These are phyloP conservation scores for Rhodotorula sp. DNA, from an alignment of 1,284 basidiomycete genomes.

Conservation along the genomic window DNA sequence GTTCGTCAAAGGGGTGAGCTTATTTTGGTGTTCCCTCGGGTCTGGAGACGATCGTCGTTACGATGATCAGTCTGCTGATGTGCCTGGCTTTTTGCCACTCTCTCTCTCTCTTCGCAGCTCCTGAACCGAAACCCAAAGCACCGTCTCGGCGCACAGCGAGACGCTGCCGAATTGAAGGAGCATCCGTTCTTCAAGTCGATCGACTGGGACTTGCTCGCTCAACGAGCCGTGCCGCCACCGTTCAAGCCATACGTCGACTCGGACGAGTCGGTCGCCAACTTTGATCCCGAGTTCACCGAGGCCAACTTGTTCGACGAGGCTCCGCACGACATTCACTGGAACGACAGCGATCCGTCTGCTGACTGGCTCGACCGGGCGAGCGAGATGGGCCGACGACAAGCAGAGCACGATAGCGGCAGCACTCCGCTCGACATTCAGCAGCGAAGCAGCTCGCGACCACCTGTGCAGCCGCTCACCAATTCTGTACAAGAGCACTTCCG, in stretches of 20 bases:
- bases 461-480: conserved; percentile 68
- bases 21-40: conserved; percentile 36
- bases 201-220: conserved; percentile 81
- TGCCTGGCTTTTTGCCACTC: neutral
- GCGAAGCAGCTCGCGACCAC: conserved; percentile 48
- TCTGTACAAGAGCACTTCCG: conserved; percentile 93
- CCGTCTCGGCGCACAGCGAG: conserved; percentile 84
- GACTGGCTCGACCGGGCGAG: conserved; percentile 45
- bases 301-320: conserved; percentile 67
- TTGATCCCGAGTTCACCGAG: conserved; percentile 95
- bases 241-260: conserved; percentile 98
- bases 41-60: conserved; percentile 18
- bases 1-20: conserved; percentile 91
- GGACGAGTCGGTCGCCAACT: conserved; percentile 96
- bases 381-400: conserved; percentile 18
- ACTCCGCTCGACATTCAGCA: conserved; percentile 31
- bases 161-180: conserved; percentile 91
- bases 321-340: conserved; percentile 59
- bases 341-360: conserved; percentile 49
- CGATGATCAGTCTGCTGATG: too few relatives aligned
- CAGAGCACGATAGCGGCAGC: conserved; percentile 7
- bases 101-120: conserved; percentile 58
- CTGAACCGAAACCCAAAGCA: conserved; percentile 97
- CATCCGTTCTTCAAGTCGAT: conserved; percentile 92
- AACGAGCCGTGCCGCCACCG: conserved; percentile 90